Evolutionary conservation across 257 asterid genomes (phyloP).

Genomic region (Gynochthodes officinalis): DNA sequence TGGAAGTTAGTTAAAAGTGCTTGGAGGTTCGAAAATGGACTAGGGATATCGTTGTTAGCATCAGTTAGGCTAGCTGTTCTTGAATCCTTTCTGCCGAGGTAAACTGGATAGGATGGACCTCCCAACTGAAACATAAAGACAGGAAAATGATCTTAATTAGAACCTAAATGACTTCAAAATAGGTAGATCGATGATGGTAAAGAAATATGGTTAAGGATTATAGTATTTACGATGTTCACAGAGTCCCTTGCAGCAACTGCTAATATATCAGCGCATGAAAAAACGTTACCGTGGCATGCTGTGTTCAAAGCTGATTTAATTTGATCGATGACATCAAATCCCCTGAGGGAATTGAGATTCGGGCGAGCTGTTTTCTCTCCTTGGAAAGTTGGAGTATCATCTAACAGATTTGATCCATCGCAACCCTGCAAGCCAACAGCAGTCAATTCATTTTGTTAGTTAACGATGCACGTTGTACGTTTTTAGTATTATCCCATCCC

Average conservation of each 20-base stretch:
- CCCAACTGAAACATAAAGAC: conserved; percentile 16
- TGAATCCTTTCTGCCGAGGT: conserved; percentile 30
- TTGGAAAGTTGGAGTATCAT: conserved; percentile 14
- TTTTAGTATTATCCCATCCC: no score
- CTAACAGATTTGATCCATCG: conserved; percentile 33
- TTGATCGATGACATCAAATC: conserved; percentile 50
- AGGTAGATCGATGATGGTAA: neutral
- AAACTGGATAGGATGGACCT: conserved; percentile 27
- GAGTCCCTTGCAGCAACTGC: conserved; percentile 66
- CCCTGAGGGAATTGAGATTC: conserved; percentile 43
- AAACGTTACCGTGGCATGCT: conserved; percentile 35
- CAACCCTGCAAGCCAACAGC: conserved; percentile 29
- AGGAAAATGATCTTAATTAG: no score
- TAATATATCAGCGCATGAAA: conserved; percentile 58
- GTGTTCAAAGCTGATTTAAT: conserved; percentile 41
- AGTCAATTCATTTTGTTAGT: neutral
- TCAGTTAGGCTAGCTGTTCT: conserved; percentile 22
- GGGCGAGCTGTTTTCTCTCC: conserved; percentile 50
- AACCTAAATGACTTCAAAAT: no score
- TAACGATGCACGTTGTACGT: no score
- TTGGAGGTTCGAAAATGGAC: conserved; percentile 14
- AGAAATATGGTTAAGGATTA: neutral
- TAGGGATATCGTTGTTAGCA: conserved; percentile 22
- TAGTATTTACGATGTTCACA: conserved; percentile 25
- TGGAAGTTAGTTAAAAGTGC: conserved; percentile 13